A percentile compares a stretch with the other conserved stretches of the same genome.
Conservation (phyloP, 805 yeast genomes). For the Kluyveromyces nonfermentans region DNA sequence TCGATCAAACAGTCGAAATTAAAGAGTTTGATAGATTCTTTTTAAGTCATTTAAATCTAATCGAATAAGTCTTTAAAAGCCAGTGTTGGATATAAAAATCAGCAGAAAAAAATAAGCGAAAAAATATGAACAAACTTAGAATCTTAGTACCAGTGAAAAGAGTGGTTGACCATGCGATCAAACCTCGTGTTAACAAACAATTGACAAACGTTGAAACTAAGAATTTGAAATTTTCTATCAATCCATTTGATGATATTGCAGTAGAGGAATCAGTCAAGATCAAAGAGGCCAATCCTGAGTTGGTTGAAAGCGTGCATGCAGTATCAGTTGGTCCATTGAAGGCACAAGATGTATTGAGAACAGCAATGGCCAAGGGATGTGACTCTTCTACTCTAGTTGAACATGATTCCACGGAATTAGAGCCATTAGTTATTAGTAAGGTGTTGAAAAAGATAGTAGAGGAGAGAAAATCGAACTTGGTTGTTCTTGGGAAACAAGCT, state of each 20-base stretch:
- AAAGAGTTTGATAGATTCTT: too few species aligned
- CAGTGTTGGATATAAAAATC: too few species aligned
- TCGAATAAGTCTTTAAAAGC: too few species aligned
- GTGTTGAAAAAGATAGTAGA: constrained; percentile 65
- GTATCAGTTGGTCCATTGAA: constrained; percentile 85
- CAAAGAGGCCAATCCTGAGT: constrained; percentile 48
- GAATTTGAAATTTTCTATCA: constrained; percentile 86
- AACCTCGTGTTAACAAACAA: constrained; percentile 84
- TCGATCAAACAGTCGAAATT: too few species aligned
- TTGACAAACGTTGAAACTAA: constrained; percentile 71
- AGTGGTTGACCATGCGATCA: constrained; percentile 87
- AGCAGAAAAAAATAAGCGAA: too few species aligned
- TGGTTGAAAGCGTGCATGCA: constrained; percentile 78
- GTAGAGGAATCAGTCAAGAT: constrained; percentile 87
- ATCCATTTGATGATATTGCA: constrained; percentile 97
- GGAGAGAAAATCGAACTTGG: constrained; percentile 61
- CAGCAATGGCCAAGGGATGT: constrained; percentile 91
- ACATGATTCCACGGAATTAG: constrained; percentile 61
- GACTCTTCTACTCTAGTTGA: constrained; percentile 79
- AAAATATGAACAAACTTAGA: constrained; percentile 14
- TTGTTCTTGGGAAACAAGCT: constrained; percentile 91
- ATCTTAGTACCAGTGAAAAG: constrained; percentile 92
- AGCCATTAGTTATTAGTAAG: constrained; percentile 87
- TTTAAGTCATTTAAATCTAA: too few species aligned
- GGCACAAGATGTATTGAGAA: constrained; percentile 79